A percentile compares a stretch with the other conserved stretches of the same genome.
Conservation (phyloP, 352 stramenopile genomes). For the Globisporangium paroecandrum region DNA sequence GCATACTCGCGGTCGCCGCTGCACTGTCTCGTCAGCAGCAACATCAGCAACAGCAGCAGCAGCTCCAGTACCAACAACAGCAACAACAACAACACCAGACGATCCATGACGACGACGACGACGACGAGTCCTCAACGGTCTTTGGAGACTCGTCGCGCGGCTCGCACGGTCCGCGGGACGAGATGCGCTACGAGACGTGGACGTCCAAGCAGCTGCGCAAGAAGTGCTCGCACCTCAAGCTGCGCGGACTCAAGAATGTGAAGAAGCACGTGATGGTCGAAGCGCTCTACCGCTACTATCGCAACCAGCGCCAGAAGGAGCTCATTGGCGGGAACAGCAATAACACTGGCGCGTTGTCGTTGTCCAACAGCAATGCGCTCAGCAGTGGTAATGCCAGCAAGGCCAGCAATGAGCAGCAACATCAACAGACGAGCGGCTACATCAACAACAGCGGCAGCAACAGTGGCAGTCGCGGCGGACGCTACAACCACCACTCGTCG, state of each 20-base stretch:
- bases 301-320: constrained; percentile 56
- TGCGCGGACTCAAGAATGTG: constrained; percentile 78
- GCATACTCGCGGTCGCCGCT: constrained; percentile 1
- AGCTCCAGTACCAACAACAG: constrained; percentile 18
- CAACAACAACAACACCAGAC: constrained; percentile 24
- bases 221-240: constrained; percentile 78
- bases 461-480: neutral
- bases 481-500: constrained; percentile 9
- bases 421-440: constrained; percentile 12
- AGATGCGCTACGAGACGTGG: constrained; percentile 73
- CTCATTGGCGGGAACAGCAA: constrained; percentile 11
- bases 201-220: constrained; percentile 80
- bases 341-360: no score
- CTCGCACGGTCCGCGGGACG: constrained; percentile 54
- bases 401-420: constrained; percentile 13
- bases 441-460: constrained; percentile 9
- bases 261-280: constrained; percentile 88
- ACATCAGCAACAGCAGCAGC: neutral
- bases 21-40: constrained; percentile 17
- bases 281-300: constrained; percentile 74
- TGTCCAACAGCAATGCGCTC: neutral
- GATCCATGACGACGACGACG: constrained; percentile 14
- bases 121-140: constrained; percentile 17
- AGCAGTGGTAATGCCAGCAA: constrained; percentile 8
- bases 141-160: constrained; percentile 36